Base-by-base conservation (phyloP, 176 grass and related monocot genomes). In the Phyllostachys edulis region DNA sequence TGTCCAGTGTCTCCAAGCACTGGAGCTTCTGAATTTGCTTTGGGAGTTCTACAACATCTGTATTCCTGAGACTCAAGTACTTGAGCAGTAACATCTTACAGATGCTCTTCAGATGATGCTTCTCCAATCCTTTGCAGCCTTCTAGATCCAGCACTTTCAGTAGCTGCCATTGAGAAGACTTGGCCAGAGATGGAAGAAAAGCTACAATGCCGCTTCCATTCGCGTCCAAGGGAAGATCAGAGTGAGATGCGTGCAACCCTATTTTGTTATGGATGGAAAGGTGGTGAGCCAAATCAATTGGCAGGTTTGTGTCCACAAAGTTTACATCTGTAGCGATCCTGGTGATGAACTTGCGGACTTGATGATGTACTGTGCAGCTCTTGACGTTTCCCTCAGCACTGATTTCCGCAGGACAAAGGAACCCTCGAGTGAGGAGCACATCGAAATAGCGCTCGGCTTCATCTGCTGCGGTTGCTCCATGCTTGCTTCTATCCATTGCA, bases 121-220 rank as follows among this genome's bases (percentile, higher is more conserved):
- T 71, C 1, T 40, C 20, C 20, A 90, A 47, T 0, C 42, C 51
- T 3, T 37, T 26, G 42, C 83, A 83, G 16, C 64, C 84, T 20
- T 85, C 78, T 0, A 90, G 75, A 56, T 87, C 88, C 1, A 90
- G 66, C 26, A 90, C 54, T 11, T 57, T 83, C 18, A 90, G 42
- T 0, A 74, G 18, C 50, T 66, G 2, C 70, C 69, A 74, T 13
- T 82, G 15, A 54, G 27, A 4, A 20, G 80, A 29, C 29, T 0
- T 23, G 3, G 42, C 26, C 3, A 77, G 14, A 0, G 26, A 7
- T 32, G 51, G 73, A 7, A 85, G n/a, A 55, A 76, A 23, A 5
- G n/a, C 15, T 15, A 76, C 4, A 5, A 76, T 17, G 2, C 1
- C 8, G 42, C 7, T 3, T 1, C 5, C 0, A 12, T 11, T 18